phyloP scores from a whole-genome alignment of 306 rosid species.

The Cicer pinnatifidum region DNA sequence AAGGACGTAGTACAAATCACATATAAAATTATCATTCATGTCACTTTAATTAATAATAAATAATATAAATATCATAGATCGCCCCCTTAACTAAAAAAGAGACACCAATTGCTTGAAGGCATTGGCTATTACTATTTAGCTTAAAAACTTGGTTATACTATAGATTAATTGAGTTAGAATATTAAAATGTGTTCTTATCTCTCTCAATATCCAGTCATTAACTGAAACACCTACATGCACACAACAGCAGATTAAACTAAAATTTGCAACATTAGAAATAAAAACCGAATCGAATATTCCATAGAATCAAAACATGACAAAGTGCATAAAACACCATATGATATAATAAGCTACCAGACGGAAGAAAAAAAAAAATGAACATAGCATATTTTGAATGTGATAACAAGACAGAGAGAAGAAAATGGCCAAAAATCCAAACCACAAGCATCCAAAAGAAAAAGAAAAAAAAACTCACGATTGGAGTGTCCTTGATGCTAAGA shows the following conservation, averaged over 20 bases:
- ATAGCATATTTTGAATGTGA: too few species aligned
- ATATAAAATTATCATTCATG: too few species aligned
- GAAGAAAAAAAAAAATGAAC: too few species aligned
- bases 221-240: not conserved
- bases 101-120: not conserved
- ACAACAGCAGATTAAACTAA: constrained; percentile 8
- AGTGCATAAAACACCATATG: constrained; percentile 19
- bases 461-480: constrained; percentile 63
- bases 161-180: constrained; percentile 7
- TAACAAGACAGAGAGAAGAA: not conserved
- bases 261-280: not conserved
- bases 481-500: constrained; percentile 90
- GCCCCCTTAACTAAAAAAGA: not conserved
- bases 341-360: constrained; percentile 1
- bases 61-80: not conserved
- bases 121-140: too few species aligned
- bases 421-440: constrained; percentile 33
- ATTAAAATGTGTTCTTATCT: constrained; percentile 9
- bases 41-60: too few species aligned
- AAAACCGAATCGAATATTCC: constrained; percentile 24
- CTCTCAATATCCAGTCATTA: constrained; percentile 20
- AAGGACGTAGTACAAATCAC: too few species aligned
- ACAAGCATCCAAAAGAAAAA: constrained; percentile 27
- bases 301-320: constrained; percentile 36
- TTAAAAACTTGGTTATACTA: not conserved